phyloP scores from a whole-genome alignment of 129 eudicot species.

The Gnaphalium uliginosum region DNA sequence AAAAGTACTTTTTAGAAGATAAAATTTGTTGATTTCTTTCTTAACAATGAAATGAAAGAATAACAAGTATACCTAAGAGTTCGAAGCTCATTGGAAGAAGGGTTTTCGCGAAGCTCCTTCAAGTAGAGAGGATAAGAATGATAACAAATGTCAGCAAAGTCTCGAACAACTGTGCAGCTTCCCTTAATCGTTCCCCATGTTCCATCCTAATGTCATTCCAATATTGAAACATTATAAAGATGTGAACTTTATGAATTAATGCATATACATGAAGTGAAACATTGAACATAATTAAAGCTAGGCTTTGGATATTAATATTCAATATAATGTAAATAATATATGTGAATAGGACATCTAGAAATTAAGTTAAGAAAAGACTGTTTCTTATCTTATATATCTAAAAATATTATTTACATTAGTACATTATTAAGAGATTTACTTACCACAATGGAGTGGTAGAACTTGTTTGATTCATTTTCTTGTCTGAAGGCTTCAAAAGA shows the following conservation, averaged over 20 bases:
- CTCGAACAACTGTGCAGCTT: slow-evolving; percentile 92
- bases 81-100: slow-evolving; percentile 48
- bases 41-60: not conserved
- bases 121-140: slow-evolving; percentile 83
- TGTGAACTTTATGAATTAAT: too few species aligned
- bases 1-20: not conserved
- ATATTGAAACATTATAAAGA: slow-evolving; percentile 12
- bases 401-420: not conserved
- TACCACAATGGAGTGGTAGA: slow-evolving; percentile 93
- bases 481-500: slow-evolving; percentile 93
- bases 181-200: slow-evolving; percentile 94
- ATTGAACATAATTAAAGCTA: not conserved
- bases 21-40: not conserved
- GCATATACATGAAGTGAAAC: not conserved
- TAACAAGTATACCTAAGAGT: slow-evolving; percentile 57
- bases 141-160: slow-evolving; percentile 79
- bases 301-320: too few species aligned
- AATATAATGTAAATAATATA: not conserved
- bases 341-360: not conserved
- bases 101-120: slow-evolving; percentile 77
- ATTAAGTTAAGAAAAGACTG: not conserved
- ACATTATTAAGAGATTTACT: not conserved
- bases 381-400: too few species aligned
- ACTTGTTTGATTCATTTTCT: slow-evolving; percentile 67
- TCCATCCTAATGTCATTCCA: slow-evolving; percentile 62